phyloP scores from a whole-genome alignment of 306 rosid species.

The Cicer chorassanicum region DNA sequence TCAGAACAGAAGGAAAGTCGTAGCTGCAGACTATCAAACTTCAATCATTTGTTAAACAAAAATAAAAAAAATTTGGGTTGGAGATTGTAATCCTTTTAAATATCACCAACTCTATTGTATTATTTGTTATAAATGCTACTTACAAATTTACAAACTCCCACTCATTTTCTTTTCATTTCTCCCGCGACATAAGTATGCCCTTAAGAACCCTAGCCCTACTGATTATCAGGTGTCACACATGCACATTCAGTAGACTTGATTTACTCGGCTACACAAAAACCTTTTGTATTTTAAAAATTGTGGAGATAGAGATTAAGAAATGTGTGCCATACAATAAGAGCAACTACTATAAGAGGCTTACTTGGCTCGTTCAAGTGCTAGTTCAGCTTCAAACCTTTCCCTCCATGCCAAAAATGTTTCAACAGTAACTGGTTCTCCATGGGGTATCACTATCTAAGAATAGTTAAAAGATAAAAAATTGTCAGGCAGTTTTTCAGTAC shows the following conservation, averaged over 20 bases:
- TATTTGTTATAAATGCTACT: slow-evolving; percentile 17
- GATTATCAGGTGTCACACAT: slow-evolving; percentile 19
- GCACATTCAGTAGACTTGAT: slow-evolving; percentile 28
- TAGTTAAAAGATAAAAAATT: slow-evolving; percentile 27
- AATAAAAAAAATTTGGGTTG: slow-evolving; percentile 17
- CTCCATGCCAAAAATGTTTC: slow-evolving; percentile 97
- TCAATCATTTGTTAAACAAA: neutral
- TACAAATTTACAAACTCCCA: slow-evolving; percentile 34
- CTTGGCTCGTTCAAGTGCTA: slow-evolving; percentile 99
- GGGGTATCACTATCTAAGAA: slow-evolving; percentile 83
- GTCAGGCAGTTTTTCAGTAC: slow-evolving; percentile 42
- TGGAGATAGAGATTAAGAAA: slow-evolving; percentile 20
- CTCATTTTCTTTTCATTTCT: slow-evolving; percentile 7
- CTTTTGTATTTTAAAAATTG: slow-evolving; percentile 29
- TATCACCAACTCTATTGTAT: slow-evolving; percentile 4
- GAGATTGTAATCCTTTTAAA: slow-evolving; percentile 24
- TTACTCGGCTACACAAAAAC: slow-evolving; percentile 26
- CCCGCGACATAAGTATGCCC: neutral
- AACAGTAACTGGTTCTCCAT: slow-evolving; percentile 92
- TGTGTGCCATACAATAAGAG: slow-evolving; percentile 9
- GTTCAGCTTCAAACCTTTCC: slow-evolving; percentile 97
- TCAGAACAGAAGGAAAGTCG: slow-evolving; percentile 39
- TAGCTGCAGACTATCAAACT: slow-evolving; percentile 12
- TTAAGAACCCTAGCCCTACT: slow-evolving; percentile 32
- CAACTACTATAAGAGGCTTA: slow-evolving; percentile 55